These are phyloP conservation scores for Boletellus deceptivus DNA, from an alignment of 1,284 basidiomycete species.

Conservation along the genomic window DNA sequence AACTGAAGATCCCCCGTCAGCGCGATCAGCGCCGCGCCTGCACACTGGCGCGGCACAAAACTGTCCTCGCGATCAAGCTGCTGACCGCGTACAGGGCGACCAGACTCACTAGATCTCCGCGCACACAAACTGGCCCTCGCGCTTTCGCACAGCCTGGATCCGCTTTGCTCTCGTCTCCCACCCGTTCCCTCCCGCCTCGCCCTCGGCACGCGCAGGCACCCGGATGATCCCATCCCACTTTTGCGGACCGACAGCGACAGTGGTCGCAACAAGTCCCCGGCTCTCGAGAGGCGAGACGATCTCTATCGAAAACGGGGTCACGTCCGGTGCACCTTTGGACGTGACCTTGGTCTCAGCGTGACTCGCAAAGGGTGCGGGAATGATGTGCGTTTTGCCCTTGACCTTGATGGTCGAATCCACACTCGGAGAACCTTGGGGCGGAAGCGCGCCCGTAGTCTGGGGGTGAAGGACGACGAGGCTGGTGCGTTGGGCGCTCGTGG, in stretches of 20 bases:
- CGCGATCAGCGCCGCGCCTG: slow-evolving; percentile 47
- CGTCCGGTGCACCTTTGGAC: slow-evolving; percentile 7
- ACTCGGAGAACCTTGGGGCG: slow-evolving; percentile 26
- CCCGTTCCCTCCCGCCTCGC: slow-evolving; percentile 9
- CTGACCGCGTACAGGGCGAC: background rate
- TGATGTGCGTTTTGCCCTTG: slow-evolving; percentile 7
- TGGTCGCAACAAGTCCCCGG: slow-evolving; percentile 42
- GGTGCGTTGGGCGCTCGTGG: slow-evolving; percentile 35
- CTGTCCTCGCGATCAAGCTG: slow-evolving; percentile 29
- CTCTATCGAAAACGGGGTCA: slow-evolving; percentile 33
- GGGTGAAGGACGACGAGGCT: slow-evolving; percentile 46
- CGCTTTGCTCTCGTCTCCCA: slow-evolving; percentile 28
- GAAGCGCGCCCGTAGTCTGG: slow-evolving; percentile 37
- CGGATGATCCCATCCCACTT: slow-evolving; percentile 51
- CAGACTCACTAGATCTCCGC: slow-evolving; percentile 44
- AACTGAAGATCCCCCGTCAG: slow-evolving; percentile 54
- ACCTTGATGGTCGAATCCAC: slow-evolving; percentile 17
- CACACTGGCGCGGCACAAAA: slow-evolving; percentile 47
- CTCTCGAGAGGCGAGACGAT: slow-evolving; percentile 40
- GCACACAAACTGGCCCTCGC: slow-evolving; percentile 40
- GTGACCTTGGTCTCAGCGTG: slow-evolving; percentile 11
- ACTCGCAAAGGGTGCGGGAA: slow-evolving; percentile 15
- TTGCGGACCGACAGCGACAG: slow-evolving; percentile 28
- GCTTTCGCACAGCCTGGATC: slow-evolving; percentile 29
- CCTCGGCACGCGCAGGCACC: slow-evolving; percentile 35